A percentile compares a stretch with the other conserved stretches of the same genome.
These are phyloP conservation scores for Saccharomycopsis microspora DNA, from an alignment of 805 yeast genomes.

Conservation along the genomic window DNA sequence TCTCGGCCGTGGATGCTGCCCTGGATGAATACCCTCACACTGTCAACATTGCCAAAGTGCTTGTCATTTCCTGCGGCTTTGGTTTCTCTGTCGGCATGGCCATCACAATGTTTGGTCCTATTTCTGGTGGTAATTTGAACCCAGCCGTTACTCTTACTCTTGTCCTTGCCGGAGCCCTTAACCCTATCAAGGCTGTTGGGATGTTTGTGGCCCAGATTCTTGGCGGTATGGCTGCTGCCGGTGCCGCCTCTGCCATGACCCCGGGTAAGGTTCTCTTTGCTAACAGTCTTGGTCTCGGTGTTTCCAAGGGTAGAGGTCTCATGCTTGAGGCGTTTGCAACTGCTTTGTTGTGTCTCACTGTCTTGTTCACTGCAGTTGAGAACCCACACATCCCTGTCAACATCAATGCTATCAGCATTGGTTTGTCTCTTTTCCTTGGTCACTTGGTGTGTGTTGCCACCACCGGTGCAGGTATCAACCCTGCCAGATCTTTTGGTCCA, in stretches of 20 bases:
- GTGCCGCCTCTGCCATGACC: conserved; percentile 75
- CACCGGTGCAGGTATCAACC: conserved; percentile 84
- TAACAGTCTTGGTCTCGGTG: conserved; percentile 61
- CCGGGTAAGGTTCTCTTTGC: conserved; percentile 70
- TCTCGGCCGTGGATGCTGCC: conserved; percentile 19
- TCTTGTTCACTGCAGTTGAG: conserved; percentile 75
- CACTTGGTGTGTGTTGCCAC: conserved; percentile 72
- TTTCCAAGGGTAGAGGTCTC: conserved; percentile 63
- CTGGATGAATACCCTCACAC: conserved; percentile 40
- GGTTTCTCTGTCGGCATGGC: conserved; percentile 76
- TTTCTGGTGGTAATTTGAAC: conserved; percentile 84
- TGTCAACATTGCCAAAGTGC: conserved; percentile 33
- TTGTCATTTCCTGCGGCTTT: conserved; percentile 78
- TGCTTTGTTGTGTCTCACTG: conserved; percentile 60
- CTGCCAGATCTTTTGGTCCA: conserved; percentile 85
- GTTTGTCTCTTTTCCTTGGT: conserved; percentile 69
- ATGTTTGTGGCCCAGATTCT: conserved; percentile 60
- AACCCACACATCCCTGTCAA: conserved; percentile 56
- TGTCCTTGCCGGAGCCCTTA: conserved; percentile 60
- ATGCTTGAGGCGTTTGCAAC: conserved; percentile 80
- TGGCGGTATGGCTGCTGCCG: conserved; percentile 90
- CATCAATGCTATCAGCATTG: conserved; percentile 79
- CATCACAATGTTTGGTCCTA: conserved; percentile 56
- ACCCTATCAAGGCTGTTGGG: conserved; percentile 58
- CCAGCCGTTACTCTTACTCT: conserved; percentile 78